Conservation (phyloP, 108 stramenopile species). For the Poteriospumella lacustris region DNA sequence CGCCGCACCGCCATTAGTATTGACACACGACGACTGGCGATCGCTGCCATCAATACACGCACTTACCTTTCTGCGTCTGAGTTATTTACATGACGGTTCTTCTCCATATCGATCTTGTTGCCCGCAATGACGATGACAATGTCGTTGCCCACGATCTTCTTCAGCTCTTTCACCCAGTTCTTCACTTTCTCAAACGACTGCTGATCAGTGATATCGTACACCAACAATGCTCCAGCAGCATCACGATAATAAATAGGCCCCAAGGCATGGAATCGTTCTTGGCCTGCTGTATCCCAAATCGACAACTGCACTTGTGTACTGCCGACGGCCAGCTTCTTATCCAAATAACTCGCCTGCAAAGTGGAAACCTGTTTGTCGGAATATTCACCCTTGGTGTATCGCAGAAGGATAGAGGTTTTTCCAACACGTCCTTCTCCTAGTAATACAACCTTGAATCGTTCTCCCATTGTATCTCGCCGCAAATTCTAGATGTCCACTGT, state of each 20-base stretch:
- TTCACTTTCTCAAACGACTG: slow-evolving; percentile 43
- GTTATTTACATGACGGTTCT: slow-evolving; percentile 26
- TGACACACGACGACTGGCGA: too few relatives aligned
- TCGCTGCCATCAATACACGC: too few relatives aligned
- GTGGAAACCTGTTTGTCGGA: slow-evolving; percentile 51
- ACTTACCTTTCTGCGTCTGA: slow-evolving; percentile 33
- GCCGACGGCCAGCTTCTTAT: slow-evolving; percentile 34
- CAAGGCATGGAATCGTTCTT: slow-evolving; percentile 45
- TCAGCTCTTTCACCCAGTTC: slow-evolving; percentile 47
- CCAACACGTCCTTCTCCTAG: slow-evolving; percentile 54
- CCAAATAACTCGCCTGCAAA: slow-evolving; percentile 58
- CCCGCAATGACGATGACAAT: slow-evolving; percentile 46
- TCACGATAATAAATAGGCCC: slow-evolving; percentile 47
- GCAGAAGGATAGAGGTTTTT: slow-evolving; percentile 62
- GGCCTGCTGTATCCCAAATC: slow-evolving; percentile 55
- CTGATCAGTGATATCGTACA: slow-evolving; percentile 52
- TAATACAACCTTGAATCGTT: slow-evolving; percentile 30
- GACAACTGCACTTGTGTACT: background rate
- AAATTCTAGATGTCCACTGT: too few relatives aligned
- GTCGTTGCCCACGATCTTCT: slow-evolving; percentile 37
- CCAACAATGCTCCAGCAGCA: slow-evolving; percentile 45
- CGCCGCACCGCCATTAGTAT: too few relatives aligned
- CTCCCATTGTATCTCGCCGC: too few relatives aligned
- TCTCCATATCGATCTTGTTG: slow-evolving; percentile 51
- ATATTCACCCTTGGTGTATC: slow-evolving; percentile 50